Evolutionary conservation across 371 early-diverging fungal species (phyloP), one percentile per base, ranked within the genome.

Genomic region (Zopfochytrium polystomum): DNA sequence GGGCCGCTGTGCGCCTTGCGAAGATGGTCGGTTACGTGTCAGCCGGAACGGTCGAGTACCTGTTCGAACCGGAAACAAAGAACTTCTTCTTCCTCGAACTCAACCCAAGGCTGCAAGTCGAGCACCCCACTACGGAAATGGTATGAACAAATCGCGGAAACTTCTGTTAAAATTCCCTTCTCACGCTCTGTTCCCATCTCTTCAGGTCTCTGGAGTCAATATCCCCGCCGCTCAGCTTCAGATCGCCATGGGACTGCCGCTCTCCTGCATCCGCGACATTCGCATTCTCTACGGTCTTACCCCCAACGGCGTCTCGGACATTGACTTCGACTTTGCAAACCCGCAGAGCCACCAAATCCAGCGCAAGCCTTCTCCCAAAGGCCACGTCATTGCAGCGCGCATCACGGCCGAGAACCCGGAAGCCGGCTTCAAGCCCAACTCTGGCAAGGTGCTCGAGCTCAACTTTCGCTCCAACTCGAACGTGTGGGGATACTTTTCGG

Each of bases 381-480:
- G 98, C 45, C 98, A 98, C 75, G 99, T 98, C 63, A 94, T 98
- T 67, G 98, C 96, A 20, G 90, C 91, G 62, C 90, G 99, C 75
- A 96, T 99, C 69, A 97, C 96, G 5, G 99, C 99, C n/a, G 99
- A 99, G 77, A 96, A 96, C 74, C 97, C 98, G 29, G 95, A 97
- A 72, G 96, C 95, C 45, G 96, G 95, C 18, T 98, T 99, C 85
- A 92, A 94, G 77, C 99, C 99, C 44, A 90, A 90, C 62, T 87
- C 89, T 52, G 99, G 99, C 63, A 90, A 88, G 76, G 86, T 99
- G 78, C 87, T 90, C 60, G 93, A 93, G 71, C 89, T 99, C 56
- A 96, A 94, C 73, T 98, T 97, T 81, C 78, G 92, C 49, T 88
- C 88, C 52, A 90, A 89, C 73, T 87, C 87, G 52, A 95, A 97